phyloP scores from a whole-genome alignment of 257 asterid genomes.

The Anisodus acutangulus region DNA sequence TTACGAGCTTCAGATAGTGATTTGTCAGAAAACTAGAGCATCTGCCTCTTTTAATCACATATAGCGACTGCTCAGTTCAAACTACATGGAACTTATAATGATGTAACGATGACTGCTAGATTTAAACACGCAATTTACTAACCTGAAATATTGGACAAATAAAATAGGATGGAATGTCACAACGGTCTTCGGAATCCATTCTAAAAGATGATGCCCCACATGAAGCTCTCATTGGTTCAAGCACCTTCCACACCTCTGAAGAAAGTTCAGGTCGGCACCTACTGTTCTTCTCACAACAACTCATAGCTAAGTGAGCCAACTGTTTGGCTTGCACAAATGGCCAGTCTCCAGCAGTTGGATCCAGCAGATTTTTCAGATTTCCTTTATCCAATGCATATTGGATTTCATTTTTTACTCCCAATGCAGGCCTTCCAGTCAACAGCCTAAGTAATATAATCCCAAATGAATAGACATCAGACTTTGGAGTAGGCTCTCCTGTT shows the following conservation, averaged over 20 bases:
- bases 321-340: slow-evolving; percentile 95
- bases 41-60: neutral
- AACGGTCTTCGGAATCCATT: slow-evolving; percentile 52
- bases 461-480: slow-evolving; percentile 85
- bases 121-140: slow-evolving; percentile 29
- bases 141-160: slow-evolving; percentile 97
- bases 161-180: slow-evolving; percentile 67
- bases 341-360: slow-evolving; percentile 96
- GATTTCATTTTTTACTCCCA: slow-evolving; percentile 68
- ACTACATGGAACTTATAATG: neutral
- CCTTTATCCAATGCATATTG: slow-evolving; percentile 66
- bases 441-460: slow-evolving; percentile 74
- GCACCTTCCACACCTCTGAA: slow-evolving; percentile 79
- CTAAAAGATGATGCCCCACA: slow-evolving; percentile 64
- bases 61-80: neutral
- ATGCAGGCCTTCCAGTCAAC: slow-evolving; percentile 77
- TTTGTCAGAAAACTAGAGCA: neutral
- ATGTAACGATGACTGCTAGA: neutral
- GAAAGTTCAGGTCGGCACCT: slow-evolving; percentile 75
- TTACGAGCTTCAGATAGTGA: neutral
- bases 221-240: slow-evolving; percentile 78
- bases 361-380: slow-evolving; percentile 65
- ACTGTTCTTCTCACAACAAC: slow-evolving; percentile 58
- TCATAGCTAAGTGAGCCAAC: slow-evolving; percentile 78
- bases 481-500: slow-evolving; percentile 81